Evolutionary conservation across 2,329 filamentous ascomycete genomes (phyloP).

Genomic region (Neophaeococcomyces aloes): DNA sequence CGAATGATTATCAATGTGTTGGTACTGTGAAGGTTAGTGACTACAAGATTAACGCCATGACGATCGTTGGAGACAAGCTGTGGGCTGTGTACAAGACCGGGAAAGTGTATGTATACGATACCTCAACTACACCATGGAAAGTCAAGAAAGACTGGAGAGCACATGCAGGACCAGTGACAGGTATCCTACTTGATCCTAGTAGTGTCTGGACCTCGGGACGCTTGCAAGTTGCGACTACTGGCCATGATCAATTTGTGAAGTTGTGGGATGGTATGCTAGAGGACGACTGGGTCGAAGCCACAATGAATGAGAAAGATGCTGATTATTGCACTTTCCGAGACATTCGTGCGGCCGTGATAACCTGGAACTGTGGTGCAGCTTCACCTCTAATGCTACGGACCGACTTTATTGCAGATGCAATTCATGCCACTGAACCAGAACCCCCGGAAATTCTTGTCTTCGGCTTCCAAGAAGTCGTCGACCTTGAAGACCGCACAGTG

Average conservation of each 20-base stretch:
- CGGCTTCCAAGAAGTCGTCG: constrained; percentile 96
- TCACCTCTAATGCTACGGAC: constrained; percentile 73
- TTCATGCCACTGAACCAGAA: constrained; percentile 58
- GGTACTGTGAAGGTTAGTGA: constrained; percentile 74
- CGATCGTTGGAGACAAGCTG: constrained; percentile 67
- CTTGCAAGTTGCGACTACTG: constrained; percentile 74
- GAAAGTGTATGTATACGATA: constrained; percentile 87
- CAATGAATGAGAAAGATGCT: constrained; percentile 74
- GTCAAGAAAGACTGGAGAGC: constrained; percentile 93
- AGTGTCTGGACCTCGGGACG: constrained; percentile 78
- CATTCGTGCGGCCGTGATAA: constrained; percentile 69
- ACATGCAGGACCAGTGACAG: constrained; percentile 71
- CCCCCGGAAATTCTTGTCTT: constrained; percentile 81
- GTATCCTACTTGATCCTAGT: constrained; percentile 65
- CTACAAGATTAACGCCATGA: constrained; percentile 87
- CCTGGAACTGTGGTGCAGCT: constrained; percentile 94
- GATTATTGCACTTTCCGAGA: constrained; percentile 81
- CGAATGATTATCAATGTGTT: constrained; percentile 64
- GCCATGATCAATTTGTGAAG: constrained; percentile 72
- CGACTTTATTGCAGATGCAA: constrained; percentile 68
- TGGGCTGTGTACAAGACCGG: constrained; percentile 96
- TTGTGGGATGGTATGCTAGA: constrained; percentile 88
- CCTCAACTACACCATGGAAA: constrained; percentile 68
- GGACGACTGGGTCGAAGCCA: constrained; percentile 84
- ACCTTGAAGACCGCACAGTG: constrained; percentile 92